Evolutionary conservation across 179 eudicot genomes (phyloP), one percentile per base, ranked within the genome.

Genomic region (Camellia oleifera): DNA sequence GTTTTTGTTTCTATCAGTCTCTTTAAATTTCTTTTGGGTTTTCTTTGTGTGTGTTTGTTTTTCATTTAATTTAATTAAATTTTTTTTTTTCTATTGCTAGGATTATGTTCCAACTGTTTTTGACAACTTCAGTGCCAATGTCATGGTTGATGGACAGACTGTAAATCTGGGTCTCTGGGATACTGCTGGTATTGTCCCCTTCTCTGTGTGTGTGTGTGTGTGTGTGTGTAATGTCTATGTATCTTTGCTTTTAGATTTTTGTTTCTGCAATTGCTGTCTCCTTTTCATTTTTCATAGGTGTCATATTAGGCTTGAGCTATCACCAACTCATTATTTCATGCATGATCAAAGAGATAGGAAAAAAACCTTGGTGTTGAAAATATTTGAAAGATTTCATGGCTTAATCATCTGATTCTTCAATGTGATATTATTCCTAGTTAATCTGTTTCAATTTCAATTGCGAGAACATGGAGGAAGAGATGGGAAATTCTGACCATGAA

Each of bases 21-120:
- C 11, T 68, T 67, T 69, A 32, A 69, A 67, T 40, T 78, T 67
- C 17, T 15, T 12, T 11, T 20, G 6, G 7, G 20, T 77, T 50
- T 52, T 3, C 7, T 72, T 20, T 1, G 10, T 48, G 6, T 23
- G 4, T 46, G 1, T 76, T 18, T 23, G 42, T 75, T 8, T 11
- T 8, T 65, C 7, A 32, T 32, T 32, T 32, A 32, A 32, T 20
- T 20, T 20, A 20, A 20, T 20, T 20, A 20, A 20, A 20, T 32
- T 32, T 70, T 13, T 50, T 3, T 50, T 12, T 63, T 13, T 20
- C 53, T 79, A 7, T n/a, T 44, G n/a, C 60, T 70, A 85, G 88
- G 88, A 85, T 81, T 85, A 85, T 78, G 88, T 85, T 76, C 87
- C 87, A 17, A 85, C 87, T 69, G 86, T 84, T 45, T 84, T 84